phyloP scores from a whole-genome alignment of 2,329 filamentous ascomycete species.

The Exophiala sp. region DNA sequence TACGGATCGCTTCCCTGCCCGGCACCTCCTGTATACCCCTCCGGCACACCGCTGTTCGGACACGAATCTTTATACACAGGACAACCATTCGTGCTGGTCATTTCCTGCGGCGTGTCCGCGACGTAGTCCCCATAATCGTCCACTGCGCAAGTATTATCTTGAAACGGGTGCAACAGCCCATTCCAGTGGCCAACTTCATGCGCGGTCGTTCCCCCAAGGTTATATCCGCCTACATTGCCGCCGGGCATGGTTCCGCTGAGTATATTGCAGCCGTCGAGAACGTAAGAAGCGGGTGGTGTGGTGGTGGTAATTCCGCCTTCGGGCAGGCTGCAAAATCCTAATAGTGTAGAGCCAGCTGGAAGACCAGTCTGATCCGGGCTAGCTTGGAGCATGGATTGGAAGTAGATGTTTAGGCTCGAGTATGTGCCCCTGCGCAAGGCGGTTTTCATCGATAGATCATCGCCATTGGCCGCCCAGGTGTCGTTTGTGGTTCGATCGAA shows the following conservation, averaged over 20 bases:
- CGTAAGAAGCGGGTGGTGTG: slow-evolving; percentile 41
- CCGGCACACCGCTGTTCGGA: slow-evolving; percentile 31
- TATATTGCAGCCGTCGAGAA: slow-evolving; percentile 56
- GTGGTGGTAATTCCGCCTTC: slow-evolving; percentile 39
- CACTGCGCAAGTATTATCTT: slow-evolving; percentile 36
- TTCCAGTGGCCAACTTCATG: slow-evolving; percentile 49
- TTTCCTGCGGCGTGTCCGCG: slow-evolving; percentile 44
- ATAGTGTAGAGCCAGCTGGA: slow-evolving; percentile 37
- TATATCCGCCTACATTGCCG: slow-evolving; percentile 48
- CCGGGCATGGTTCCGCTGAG: slow-evolving; percentile 56
- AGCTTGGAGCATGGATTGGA: slow-evolving; percentile 52
- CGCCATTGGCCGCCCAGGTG: slow-evolving; percentile 51
- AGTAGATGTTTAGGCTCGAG: slow-evolving; percentile 56
- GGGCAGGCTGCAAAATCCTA: slow-evolving; percentile 55
- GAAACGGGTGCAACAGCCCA: slow-evolving; percentile 45
- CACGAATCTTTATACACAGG: slow-evolving; percentile 52
- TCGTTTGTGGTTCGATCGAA: slow-evolving; percentile 53
- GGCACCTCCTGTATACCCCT: slow-evolving; percentile 7
- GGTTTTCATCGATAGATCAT: slow-evolving; percentile 52
- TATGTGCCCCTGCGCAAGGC: slow-evolving; percentile 54
- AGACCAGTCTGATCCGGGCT: slow-evolving; percentile 27
- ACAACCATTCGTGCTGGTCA: slow-evolving; percentile 56
- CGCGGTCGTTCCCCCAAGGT: slow-evolving; percentile 44
- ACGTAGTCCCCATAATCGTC: slow-evolving; percentile 42
- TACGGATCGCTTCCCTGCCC: slow-evolving; percentile 15